A percentile compares a stretch with the other conserved stretches of the same genome.
Conservation (phyloP, 768 basidiomycete species). For the Leccinum broughii region DNA sequence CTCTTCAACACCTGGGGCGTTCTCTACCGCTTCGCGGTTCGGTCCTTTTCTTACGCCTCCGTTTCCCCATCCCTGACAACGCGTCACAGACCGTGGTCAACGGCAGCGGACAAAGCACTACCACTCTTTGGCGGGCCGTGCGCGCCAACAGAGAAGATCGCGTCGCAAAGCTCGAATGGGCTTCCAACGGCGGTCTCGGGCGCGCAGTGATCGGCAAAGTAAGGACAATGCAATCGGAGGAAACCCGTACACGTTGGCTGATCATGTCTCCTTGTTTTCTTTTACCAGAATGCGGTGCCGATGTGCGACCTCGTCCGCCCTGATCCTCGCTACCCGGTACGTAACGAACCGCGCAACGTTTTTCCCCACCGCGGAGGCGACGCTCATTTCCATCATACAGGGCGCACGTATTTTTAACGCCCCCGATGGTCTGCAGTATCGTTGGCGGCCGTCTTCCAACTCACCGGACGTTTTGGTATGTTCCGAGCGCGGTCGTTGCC, state of each 20-base stretch:
- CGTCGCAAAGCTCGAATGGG: constrained; percentile 87
- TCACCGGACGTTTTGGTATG: constrained; percentile 62
- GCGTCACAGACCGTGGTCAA: constrained; percentile 58
- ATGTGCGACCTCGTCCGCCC: constrained; percentile 82
- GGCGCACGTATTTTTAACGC: constrained; percentile 74
- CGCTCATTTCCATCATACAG: constrained; percentile 36
- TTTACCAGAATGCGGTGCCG: constrained; percentile 64
- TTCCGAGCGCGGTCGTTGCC: constrained; percentile 14
- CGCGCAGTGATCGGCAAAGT: constrained; percentile 87
- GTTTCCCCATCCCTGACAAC: constrained; percentile 28
- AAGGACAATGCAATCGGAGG: constrained; percentile 21
- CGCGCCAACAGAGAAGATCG: constrained; percentile 86
- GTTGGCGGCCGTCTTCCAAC: constrained; percentile 71
- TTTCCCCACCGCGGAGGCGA: constrained; percentile 2
- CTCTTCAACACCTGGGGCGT: constrained; percentile 83
- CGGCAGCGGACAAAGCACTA: constrained; percentile 66
- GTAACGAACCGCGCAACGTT: constrained; percentile 28
- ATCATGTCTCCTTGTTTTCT: constrained; percentile 20
- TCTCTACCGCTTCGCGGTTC: constrained; percentile 77
- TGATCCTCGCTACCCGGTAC: constrained; percentile 61
- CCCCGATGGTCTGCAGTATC: constrained; percentile 78
- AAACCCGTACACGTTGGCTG: constrained; percentile 19
- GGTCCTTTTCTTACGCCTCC: constrained; percentile 22
- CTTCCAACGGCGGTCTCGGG: constrained; percentile 77
- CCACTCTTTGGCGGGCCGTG: constrained; percentile 78